Percentiles rank a stretch among this genome's conserved stretches.
Evolutionary conservation across 2,329 filamentous ascomycete species (phyloP).

Genomic region (Thelonectria rubi): DNA sequence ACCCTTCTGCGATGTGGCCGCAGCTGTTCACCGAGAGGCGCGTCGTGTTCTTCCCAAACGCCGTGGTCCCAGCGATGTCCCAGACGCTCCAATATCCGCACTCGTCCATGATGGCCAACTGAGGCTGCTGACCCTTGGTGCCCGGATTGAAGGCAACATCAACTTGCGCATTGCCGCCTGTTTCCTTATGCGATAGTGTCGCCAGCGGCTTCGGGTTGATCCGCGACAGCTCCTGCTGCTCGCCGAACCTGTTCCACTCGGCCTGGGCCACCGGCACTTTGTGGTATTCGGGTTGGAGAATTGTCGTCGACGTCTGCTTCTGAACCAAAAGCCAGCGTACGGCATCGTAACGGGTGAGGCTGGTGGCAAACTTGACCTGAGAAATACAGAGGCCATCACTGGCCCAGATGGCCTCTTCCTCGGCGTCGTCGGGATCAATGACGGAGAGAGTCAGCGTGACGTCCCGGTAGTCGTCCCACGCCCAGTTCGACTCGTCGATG

Average conservation of each 20-base stretch:
- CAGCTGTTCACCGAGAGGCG: conserved; percentile 48
- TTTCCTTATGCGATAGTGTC: conserved; percentile 60
- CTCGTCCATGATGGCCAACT: conserved; percentile 73
- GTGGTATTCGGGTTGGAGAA: conserved; percentile 62
- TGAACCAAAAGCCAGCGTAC: conserved; percentile 64
- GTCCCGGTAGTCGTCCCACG: conserved; percentile 60
- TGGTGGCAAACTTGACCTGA: conserved; percentile 59
- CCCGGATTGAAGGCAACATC: conserved; percentile 73
- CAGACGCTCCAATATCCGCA: conserved; percentile 74
- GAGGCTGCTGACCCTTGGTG: conserved; percentile 58
- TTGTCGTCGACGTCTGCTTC: conserved; percentile 59
- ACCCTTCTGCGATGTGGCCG: conserved; percentile 56
- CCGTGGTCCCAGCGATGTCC: conserved; percentile 59
- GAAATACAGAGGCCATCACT: conserved; percentile 60
- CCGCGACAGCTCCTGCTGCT: conserved; percentile 53
- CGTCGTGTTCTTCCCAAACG: conserved; percentile 46
- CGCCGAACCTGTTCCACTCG: conserved; percentile 11
- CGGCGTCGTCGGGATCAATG: conserved; percentile 53
- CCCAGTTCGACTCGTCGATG: conserved; percentile 60
- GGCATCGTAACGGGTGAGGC: conserved; percentile 47
- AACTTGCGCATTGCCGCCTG: conserved; percentile 64
- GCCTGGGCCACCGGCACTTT: conserved; percentile 46
- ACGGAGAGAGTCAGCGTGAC: conserved; percentile 58
- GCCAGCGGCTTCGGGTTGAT: conserved; percentile 66
- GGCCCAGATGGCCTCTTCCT: conserved; percentile 63